A percentile compares a stretch with the other conserved stretches of the same genome.
These are phyloP conservation scores for Colletotrichum noveboracense DNA, from an alignment of 2,329 filamentous ascomycete species.

Conservation along the genomic window DNA sequence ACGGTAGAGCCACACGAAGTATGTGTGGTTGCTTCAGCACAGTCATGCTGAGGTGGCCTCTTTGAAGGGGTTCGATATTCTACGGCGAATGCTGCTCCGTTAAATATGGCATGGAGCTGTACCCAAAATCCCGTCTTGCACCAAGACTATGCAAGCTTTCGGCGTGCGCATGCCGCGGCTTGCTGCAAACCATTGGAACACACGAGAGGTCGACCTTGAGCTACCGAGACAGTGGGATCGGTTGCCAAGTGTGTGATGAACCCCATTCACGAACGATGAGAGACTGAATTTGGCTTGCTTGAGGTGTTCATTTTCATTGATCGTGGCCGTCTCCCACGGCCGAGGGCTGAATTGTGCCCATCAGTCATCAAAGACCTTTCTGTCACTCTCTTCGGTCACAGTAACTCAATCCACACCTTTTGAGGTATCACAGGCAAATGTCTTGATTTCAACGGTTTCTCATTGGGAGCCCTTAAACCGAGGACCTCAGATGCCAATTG, in stretches of 20 bases:
- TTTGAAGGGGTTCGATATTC: neutral
- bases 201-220: neutral
- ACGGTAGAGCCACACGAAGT: neutral
- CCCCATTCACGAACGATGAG: neutral
- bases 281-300: constrained; percentile 12
- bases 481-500: constrained; percentile 47
- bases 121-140: neutral
- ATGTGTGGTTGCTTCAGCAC: neutral
- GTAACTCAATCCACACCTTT: constrained; percentile 4
- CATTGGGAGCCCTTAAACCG: constrained; percentile 41
- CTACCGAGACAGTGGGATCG: neutral
- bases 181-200: neutral
- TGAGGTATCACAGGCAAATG: constrained; percentile 18
- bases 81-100: neutral
- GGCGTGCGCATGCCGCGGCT: neutral
- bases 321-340: constrained; percentile 19
- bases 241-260: neutral
- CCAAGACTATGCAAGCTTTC: neutral
- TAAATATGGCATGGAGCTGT: neutral
- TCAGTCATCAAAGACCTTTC: constrained; percentile 16
- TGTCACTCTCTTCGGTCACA: constrained; percentile 15
- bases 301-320: constrained; percentile 18
- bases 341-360: constrained; percentile 17
- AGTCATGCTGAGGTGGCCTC: neutral
- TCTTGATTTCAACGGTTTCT: constrained; percentile 33